A percentile compares a stretch with the other conserved stretches of the same genome.
These are phyloP conservation scores for Pseudogymnoascus sp. DNA, from an alignment of 2,329 filamentous ascomycete genomes.

Conservation along the genomic window DNA sequence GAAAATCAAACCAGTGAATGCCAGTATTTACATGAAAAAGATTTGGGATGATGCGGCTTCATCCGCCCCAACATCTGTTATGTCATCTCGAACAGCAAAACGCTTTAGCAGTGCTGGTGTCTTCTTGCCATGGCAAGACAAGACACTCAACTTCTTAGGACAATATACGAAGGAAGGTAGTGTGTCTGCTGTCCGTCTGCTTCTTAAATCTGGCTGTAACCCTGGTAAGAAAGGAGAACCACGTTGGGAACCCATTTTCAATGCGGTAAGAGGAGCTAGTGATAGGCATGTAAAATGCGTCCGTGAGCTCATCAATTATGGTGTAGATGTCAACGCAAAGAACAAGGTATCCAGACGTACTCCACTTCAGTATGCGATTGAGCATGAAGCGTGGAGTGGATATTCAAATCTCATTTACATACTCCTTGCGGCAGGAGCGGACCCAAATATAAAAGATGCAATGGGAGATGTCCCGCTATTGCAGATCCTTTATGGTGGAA, in stretches of 20 bases:
- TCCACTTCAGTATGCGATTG: conserved; percentile 12
- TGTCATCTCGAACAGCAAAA: conserved; percentile 13
- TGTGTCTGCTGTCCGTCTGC: neutral
- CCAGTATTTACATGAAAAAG: conserved; percentile 13
- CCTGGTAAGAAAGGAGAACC: conserved; percentile 11
- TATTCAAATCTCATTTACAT: conserved; percentile 13
- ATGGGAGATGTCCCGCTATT: conserved; percentile 10
- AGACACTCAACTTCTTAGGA: conserved; percentile 11
- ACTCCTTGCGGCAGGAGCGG: conserved; percentile 12
- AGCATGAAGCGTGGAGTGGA: conserved; percentile 12
- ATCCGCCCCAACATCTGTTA: conserved; percentile 13
- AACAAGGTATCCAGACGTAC: conserved; percentile 8
- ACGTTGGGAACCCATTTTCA: conserved; percentile 12
- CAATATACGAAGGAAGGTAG: conserved; percentile 12
- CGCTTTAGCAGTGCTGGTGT: conserved; percentile 10
- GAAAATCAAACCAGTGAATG: conserved; percentile 7
- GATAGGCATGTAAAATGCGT: conserved; percentile 14
- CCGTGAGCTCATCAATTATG: conserved; percentile 10
- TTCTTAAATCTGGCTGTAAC: conserved; percentile 11
- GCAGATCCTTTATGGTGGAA: conserved; percentile 10
- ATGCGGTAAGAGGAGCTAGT: conserved; percentile 12
- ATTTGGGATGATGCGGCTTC: conserved; percentile 14
- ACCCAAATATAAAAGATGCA: conserved; percentile 11
- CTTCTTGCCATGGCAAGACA: conserved; percentile 13
- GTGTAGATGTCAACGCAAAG: conserved; percentile 11